These are phyloP conservation scores for Penicillium ochrochloron DNA, from an alignment of 495 filamentous ascomycete species.

Conservation along the genomic window DNA sequence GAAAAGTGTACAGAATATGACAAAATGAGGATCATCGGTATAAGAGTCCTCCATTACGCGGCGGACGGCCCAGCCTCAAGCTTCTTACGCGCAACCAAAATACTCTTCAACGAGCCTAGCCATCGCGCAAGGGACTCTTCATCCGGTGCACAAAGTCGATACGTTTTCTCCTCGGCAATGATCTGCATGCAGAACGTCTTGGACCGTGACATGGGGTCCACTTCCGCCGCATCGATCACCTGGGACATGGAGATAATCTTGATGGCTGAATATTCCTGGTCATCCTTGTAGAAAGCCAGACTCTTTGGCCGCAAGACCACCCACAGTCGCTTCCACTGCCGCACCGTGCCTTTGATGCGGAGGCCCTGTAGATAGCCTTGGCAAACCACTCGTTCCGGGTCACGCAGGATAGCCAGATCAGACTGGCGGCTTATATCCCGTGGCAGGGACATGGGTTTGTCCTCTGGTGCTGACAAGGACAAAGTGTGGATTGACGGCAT, in stretches of 20 bases:
- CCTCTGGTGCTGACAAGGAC: conserved; percentile 35
- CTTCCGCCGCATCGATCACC: conserved; percentile 90
- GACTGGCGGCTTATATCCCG: conserved; percentile 63
- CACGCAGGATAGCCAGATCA: conserved; percentile 57
- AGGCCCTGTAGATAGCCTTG: conserved; percentile 89
- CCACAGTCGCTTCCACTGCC: conserved; percentile 95
- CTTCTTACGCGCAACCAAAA: conserved; percentile 67
- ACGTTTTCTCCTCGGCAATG: conserved; percentile 92
- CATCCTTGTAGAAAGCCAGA: conserved; percentile 90
- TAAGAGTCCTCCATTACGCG: neutral
- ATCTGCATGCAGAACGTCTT: conserved; percentile 89
- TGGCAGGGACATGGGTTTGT: conserved; percentile 36
- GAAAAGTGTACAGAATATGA: neutral
- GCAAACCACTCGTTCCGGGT: conserved; percentile 81
- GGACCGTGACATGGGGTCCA: conserved; percentile 82
- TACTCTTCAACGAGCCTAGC: conserved; percentile 88
- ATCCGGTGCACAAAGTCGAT: conserved; percentile 79
- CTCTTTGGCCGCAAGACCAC: conserved; percentile 86
- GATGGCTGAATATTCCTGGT: conserved; percentile 85
- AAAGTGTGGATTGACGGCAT: conserved; percentile 41
- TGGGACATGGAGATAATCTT: conserved; percentile 79
- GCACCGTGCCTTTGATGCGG: conserved; percentile 82
- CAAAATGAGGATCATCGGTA: neutral
- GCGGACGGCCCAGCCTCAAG: conserved; percentile 26
- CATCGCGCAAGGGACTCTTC: conserved; percentile 85